Conservation (phyloP, 2,329 filamentous ascomycete species). For the Sphaerostilbella broomeana region DNA sequence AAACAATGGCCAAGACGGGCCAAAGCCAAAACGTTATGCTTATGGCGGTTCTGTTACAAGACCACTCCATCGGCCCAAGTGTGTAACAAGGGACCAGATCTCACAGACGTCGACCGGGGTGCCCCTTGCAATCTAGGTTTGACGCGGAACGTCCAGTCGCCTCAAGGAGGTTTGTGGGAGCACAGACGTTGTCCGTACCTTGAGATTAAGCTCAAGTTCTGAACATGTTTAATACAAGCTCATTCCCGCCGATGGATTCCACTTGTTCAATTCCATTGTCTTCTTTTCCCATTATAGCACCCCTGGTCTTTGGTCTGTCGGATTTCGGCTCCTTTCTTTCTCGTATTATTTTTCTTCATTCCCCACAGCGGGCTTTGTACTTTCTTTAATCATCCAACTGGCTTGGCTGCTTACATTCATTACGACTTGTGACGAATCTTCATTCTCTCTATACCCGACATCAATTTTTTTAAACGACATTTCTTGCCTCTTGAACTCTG, state of each 20-base stretch:
- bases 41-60: constrained; percentile 17
- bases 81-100: constrained; percentile 25
- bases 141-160: constrained; percentile 15
- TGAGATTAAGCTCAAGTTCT: constrained; percentile 12
- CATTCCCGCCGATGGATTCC: constrained; percentile 1
- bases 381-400: constrained; percentile 43
- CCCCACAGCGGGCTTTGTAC: constrained; percentile 26
- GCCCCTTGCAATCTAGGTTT: constrained; percentile 1
- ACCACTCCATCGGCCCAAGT: constrained; percentile 3
- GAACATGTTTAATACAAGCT: constrained; percentile 12
- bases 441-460: background rate
- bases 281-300: background rate
- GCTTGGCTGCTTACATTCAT: constrained; percentile 53
- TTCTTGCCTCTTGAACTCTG: background rate
- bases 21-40: constrained; percentile 19
- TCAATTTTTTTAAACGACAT: background rate
- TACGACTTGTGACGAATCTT: constrained; percentile 18
- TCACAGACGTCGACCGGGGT: constrained; percentile 15
- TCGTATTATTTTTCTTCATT: constrained; percentile 22
- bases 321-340: background rate
- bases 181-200: constrained; percentile 17
- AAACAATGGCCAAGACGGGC: no score
- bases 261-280: background rate
- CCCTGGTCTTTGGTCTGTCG: background rate
- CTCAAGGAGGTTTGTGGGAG: constrained; percentile 18